Evolutionary conservation across 139 green algal species (phyloP), one percentile per base, ranked within the genome.

Genomic region (Tetraselmis chui): DNA sequence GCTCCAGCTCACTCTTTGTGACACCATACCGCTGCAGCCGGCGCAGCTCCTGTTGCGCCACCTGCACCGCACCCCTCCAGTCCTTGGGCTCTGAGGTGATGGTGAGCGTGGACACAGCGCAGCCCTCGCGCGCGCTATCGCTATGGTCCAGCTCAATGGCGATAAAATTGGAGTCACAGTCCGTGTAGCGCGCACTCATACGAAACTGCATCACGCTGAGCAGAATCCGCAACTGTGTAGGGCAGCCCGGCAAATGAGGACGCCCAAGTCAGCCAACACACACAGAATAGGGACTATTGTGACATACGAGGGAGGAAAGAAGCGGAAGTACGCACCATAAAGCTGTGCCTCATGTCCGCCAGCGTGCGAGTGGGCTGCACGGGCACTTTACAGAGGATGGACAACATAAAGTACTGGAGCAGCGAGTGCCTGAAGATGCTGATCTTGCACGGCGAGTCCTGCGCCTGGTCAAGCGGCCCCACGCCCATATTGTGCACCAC

Each of bases 301-400:
- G 45, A 67, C 45, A 67, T 67, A 67, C 45, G 18, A 67, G 11
- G 45, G 45, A 67, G 45, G 11, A 67, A 67, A 67, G 45, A 67
- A 67, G 45, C 11, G 45, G 11, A 18, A 18, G 45, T 5, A 67
- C 45, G 45, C 80, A 94, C 58, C 82, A 98, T 97, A 81, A 99
- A 92, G 28, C 80, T 76, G 76, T 90, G 81, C 45, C 89, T 83
- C 24, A 98, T 84, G 84, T 97, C 94, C 1, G 83, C 83, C 85
- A 96, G 89, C 0, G 76, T 89, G 30, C 67, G 89, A 86, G 98
- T 89, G 29, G 90, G 86, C 77, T 84, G 81, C 31, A 98, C 92
- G 31, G 96, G 96, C 59, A 97, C 87, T 92, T 99, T 99, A 91
- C 93, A 96, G 91, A 99, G 99, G 31, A 99, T 82, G 31, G 88